Percentiles rank a stretch among this genome's conserved stretches.
phyloP scores from a whole-genome alignment of 495 filamentous ascomycete species.

The Choiromyces venosus region DNA sequence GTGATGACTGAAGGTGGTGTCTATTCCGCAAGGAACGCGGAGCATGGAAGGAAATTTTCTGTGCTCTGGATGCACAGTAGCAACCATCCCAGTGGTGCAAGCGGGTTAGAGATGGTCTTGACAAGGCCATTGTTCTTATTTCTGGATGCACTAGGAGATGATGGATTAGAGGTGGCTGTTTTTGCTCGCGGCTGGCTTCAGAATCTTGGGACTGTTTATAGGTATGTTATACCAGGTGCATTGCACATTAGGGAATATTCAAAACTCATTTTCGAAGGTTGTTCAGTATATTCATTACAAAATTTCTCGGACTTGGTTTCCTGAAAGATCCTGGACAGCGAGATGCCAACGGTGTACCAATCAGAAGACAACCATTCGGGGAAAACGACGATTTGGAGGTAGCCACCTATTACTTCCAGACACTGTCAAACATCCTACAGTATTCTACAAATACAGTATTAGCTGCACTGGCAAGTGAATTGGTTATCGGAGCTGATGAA shows the following conservation, averaged over 20 bases:
- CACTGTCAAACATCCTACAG: constrained; percentile 63
- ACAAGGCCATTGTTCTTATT: constrained; percentile 76
- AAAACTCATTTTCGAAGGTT: constrained; percentile 44
- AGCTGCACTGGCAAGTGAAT: constrained; percentile 52
- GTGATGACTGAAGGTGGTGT: constrained; percentile 60
- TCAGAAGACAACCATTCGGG: constrained; percentile 34
- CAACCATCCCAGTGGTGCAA: constrained; percentile 55
- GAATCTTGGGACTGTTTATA: constrained; percentile 61
- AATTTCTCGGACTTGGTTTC: constrained; percentile 53
- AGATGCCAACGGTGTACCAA: constrained; percentile 37
- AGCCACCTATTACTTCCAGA: constrained; percentile 71
- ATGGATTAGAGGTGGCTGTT: constrained; percentile 65
- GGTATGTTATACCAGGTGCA: constrained; percentile 45
- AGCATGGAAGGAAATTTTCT: constrained; percentile 60
- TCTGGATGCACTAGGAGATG: constrained; percentile 70
- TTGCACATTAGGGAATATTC: constrained; percentile 5
- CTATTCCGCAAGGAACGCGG: constrained; percentile 51
- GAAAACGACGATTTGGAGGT: constrained; percentile 65
- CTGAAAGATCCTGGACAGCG: constrained; percentile 43
- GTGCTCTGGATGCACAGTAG: constrained; percentile 76
- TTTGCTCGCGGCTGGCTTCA: constrained; percentile 78
- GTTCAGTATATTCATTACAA: constrained; percentile 53
- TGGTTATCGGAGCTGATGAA: constrained; percentile 35
- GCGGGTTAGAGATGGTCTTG: constrained; percentile 63
- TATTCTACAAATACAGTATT: constrained; percentile 58